Evolutionary conservation across 164 flowering plant species (phyloP), one percentile per base, ranked within the genome.

Genomic region (Liriodendron chinense): DNA sequence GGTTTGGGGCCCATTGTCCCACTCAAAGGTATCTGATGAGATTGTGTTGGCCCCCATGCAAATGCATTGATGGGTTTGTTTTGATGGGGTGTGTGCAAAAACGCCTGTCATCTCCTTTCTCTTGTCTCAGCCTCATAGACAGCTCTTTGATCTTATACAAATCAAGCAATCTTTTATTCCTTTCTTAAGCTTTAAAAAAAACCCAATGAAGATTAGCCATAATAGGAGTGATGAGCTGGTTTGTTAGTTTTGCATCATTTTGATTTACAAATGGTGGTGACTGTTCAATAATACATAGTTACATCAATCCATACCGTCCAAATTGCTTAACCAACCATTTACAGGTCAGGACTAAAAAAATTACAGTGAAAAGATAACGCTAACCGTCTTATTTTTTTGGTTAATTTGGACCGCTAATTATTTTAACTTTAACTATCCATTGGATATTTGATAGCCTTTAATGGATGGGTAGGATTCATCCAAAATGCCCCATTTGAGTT

Each of bases 81-180:
- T 65, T 79, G 77, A 80, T 69, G 80, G 83, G 48, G 73, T 70
- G 48, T 62, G 78, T 74, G 76, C 73, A 69, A 4, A 23, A 64
- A 64, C 22, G 2, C 6, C 49, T 28, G 66, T 56, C 61, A 34
- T 34, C 43, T 34, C 18, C 10, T 34, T 21, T 62, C 65, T 62
- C 72, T 63, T 74, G 80, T 75, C 74, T 74, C n/a, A 48, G 63
- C 53, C 47, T 67, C 72, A 57, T 53, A 74, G 64, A 65, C 78
- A 69, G 23, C 25, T 67, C 47, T 59, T 24, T 50, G n/a, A 53
- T 75, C 65, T 10, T 22, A 49, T 62, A 26, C 48, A 56, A 21
- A 50, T 10, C 16, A 1, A 70, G 21, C 20, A 34, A 59, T 16
- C 25, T 22, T 65, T 20, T 18, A 10, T 61, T 61, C n/a, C 23